These are phyloP conservation scores for Ophiocordyceps sinensis DNA, from an alignment of 2,329 filamentous ascomycete species.

Conservation along the genomic window DNA sequence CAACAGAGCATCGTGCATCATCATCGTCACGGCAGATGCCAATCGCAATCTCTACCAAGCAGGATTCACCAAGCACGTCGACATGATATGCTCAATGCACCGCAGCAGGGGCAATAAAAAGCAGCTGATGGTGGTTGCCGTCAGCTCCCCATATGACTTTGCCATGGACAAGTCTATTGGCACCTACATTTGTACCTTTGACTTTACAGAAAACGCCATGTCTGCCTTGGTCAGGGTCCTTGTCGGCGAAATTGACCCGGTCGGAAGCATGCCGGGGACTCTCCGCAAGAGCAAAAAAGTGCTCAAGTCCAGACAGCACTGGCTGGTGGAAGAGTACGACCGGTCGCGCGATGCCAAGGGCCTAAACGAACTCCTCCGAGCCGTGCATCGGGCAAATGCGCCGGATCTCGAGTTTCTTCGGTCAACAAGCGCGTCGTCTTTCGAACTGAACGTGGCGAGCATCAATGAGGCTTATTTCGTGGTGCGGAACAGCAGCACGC, in stretches of 20 bases:
- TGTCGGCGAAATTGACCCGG: constrained; percentile 56
- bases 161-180: constrained; percentile 82
- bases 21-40: constrained; percentile 85
- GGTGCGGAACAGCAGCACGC: constrained; percentile 84
- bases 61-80: constrained; percentile 89
- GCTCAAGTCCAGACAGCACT: constrained; percentile 80
- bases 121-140: constrained; percentile 77
- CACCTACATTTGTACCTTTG: constrained; percentile 90
- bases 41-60: constrained; percentile 89
- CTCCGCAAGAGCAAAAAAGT: constrained; percentile 78
- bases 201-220: constrained; percentile 88
- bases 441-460: constrained; percentile 55
- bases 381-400: constrained; percentile 51
- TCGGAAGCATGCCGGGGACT: constrained; percentile 52
- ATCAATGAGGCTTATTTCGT: constrained; percentile 80
- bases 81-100: constrained; percentile 85
- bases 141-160: constrained; percentile 94
- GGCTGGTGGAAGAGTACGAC: constrained; percentile 85
- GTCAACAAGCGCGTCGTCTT: constrained; percentile 56
- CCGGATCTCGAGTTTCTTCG: constrained; percentile 56
- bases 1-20: constrained; percentile 72
- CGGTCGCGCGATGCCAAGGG: constrained; percentile 60
- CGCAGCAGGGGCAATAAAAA: constrained; percentile 69
- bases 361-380: constrained; percentile 60
- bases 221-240: constrained; percentile 70